Base-by-base conservation (phyloP, 331 rosid species). In the Pyrus hybrid region DNA sequence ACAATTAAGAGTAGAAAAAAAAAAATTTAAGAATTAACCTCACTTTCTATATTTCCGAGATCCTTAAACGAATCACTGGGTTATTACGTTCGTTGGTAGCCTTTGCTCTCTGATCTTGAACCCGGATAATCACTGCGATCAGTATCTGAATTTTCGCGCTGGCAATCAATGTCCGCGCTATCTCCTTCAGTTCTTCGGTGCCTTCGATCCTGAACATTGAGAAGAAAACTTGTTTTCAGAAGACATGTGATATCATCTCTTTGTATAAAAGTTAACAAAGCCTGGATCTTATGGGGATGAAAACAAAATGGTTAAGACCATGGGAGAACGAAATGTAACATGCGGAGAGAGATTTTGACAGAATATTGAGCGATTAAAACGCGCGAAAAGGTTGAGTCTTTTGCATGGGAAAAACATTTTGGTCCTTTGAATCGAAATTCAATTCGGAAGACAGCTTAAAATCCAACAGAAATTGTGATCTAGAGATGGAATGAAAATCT, bases 131-230 rank as follows among this genome's bases (percentile, higher is more conserved):
- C 97, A 72, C 97, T 91, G 78, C 72, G 76, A 58, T 93, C 96
- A 12, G 96, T 90, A 58, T 93, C 98, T 16, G 98, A 90, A 74
- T 49, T 76, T 62, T 87, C 96, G 76, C 76, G 88, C 79, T 88
- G 97, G 16, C 91, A 85, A 30, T 92, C 97, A 11, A 84, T 88
- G 83, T 90, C 96, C 76, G 74, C 80, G 84, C 90, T 90, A 33
- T 72, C 83, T 9, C 77, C 93, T 74, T 79, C 87, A 45, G 81
- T 86, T 84, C 93, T 87, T 66, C 96, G 77, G 74, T 77, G 84
- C 84, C 97, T 90, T 80, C 96, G 91, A 76, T 92, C 96, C 97
- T 92, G 93, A 82, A 67, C 67, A 79, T 70, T 35, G 65, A 72
- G 29, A 70, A 41, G 64, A 63, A 63, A 21, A 20, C 28, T 22